Evolutionary conservation across 73 alveolate species (phyloP).

Genomic region (Paramecium bursaria): DNA sequence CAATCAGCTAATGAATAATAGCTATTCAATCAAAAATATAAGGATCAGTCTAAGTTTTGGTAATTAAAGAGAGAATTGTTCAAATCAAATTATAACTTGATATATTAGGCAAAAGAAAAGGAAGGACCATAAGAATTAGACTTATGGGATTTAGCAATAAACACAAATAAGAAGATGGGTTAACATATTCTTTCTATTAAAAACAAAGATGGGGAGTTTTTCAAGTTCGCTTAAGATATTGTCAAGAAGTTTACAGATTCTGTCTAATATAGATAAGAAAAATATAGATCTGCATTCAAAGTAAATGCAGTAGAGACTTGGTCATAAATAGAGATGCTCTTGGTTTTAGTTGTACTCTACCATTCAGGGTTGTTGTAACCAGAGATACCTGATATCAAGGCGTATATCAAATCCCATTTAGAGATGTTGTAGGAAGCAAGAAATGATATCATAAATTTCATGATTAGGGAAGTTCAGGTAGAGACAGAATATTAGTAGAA

Average conservation of each 20-base stretch:
- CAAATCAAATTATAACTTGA: background rate
- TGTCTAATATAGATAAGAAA: conserved; percentile 38
- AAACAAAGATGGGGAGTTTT: conserved; percentile 63
- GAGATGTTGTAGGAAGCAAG: conserved; percentile 58
- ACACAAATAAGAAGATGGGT: conserved; percentile 8
- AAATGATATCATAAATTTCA: conserved; percentile 60
- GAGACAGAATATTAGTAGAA: conserved; percentile 58
- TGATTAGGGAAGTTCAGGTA: conserved; percentile 52
- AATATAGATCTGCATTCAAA: conserved; percentile 59
- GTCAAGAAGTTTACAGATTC: conserved; percentile 52
- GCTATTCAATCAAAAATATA: background rate
- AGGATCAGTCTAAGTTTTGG: background rate
- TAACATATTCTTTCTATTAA: conserved; percentile 13
- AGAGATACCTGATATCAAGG: conserved; percentile 2
- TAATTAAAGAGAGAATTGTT: conserved; percentile 28
- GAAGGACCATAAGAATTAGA: background rate
- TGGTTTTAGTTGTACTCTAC: conserved; percentile 44
- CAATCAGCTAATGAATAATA: background rate
- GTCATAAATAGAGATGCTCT: conserved; percentile 46
- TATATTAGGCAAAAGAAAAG: background rate
- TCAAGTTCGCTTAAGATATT: conserved; percentile 36
- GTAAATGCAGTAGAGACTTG: conserved; percentile 28
- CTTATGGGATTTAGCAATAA: background rate
- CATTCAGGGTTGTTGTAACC: conserved; percentile 55
- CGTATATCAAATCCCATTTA: conserved; percentile 37